Conservation (phyloP, 768 basidiomycete species). For the Cystofilobasidium ferigula region DNA sequence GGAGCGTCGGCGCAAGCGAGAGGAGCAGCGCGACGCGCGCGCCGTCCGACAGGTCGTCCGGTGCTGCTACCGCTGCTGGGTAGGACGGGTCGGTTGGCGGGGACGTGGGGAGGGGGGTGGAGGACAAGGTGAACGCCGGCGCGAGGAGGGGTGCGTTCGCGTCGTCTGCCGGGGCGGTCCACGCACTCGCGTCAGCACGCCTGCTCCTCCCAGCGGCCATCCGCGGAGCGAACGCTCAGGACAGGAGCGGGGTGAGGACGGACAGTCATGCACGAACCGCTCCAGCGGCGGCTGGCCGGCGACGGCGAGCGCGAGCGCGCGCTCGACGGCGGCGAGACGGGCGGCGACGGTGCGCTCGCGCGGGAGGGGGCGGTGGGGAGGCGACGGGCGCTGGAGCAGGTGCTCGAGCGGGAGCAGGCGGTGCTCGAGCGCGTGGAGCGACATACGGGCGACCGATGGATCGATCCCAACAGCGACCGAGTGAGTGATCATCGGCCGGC, state of each 20-base stretch:
- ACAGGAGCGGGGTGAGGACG: neutral
- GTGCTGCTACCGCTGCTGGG: no score
- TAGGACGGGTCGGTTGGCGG: neutral
- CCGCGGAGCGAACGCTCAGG: neutral
- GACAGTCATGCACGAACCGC: constrained; percentile 2
- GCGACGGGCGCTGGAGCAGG: neutral
- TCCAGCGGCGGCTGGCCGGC: neutral
- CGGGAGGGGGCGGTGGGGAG: neutral
- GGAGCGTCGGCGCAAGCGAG: neutral
- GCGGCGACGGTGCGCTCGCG: neutral
- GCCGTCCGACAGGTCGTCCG: neutral
- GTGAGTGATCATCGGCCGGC: neutral
- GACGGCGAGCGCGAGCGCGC: neutral
- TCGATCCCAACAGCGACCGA: no score
- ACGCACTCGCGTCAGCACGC: neutral
- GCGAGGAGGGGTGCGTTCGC: neutral
- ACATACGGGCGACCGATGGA: neutral
- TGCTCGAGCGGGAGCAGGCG: neutral
- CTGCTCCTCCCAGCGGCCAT: no score
- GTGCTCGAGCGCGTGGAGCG: neutral
- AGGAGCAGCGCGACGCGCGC: neutral
- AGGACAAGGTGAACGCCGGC: neutral
- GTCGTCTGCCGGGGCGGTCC: neutral
- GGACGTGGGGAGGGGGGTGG: neutral
- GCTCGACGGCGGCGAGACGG: neutral